Conservation (phyloP, 1,139 yeast genomes). For the Magnusiomyces clavatus region DNA sequence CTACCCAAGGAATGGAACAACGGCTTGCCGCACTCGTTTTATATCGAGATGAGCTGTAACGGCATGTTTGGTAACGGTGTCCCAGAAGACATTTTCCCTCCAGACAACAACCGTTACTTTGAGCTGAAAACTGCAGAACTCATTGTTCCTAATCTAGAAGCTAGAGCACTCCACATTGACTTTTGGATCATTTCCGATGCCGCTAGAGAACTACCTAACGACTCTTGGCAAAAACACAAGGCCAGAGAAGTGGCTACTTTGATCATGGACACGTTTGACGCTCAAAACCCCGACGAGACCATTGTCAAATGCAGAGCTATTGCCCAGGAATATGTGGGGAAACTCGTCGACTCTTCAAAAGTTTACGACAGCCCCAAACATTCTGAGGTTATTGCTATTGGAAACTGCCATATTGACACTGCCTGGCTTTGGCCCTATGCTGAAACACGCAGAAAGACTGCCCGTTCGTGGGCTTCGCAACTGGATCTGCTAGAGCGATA, state of each 20-base stretch:
- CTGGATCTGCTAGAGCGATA: constrained; percentile 73
- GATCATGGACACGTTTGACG: constrained; percentile 77
- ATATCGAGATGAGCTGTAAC: constrained; percentile 86
- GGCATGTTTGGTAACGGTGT: constrained; percentile 85
- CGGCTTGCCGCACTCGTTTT: constrained; percentile 45
- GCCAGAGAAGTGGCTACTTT: constrained; percentile 71
- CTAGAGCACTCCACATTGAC: constrained; percentile 69
- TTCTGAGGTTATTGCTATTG: constrained; percentile 60
- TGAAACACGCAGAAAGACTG: constrained; percentile 84
- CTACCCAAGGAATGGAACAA: constrained; percentile 51
- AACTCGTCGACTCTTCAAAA: constrained; percentile 50
- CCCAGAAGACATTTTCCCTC: constrained; percentile 53
- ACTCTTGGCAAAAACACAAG: constrained; percentile 73
- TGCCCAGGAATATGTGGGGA: constrained; percentile 59
- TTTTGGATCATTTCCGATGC: constrained; percentile 88
- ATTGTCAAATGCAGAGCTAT: constrained; percentile 57
- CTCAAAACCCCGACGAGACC: constrained; percentile 38
- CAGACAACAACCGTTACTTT: constrained; percentile 63
- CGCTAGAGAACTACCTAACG: constrained; percentile 72
- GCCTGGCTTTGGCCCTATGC: constrained; percentile 99
- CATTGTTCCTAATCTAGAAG: constrained; percentile 72
- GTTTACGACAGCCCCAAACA: constrained; percentile 41
- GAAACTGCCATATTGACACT: constrained; percentile 95
- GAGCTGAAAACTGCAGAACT: constrained; percentile 62
- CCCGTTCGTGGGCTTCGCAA: constrained; percentile 94